phyloP scores from a whole-genome alignment of 257 asterid species.

The Galeopsis tetrahit region DNA sequence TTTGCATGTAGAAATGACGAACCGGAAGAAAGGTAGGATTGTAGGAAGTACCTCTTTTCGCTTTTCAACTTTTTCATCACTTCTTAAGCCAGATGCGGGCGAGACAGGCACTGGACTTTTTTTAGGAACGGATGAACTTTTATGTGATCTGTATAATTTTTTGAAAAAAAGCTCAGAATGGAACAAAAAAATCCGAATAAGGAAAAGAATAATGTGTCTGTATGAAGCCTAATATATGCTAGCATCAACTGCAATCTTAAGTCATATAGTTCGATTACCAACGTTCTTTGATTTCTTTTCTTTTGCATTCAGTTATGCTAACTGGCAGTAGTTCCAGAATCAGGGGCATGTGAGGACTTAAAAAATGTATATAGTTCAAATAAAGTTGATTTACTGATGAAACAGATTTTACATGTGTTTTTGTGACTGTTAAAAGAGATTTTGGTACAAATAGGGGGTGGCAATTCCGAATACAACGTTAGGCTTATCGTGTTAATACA shows the following conservation, averaged over 20 bases:
- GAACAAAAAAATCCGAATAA: neutral
- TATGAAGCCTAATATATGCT: neutral
- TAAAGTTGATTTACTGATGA: neutral
- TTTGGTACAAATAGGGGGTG: neutral
- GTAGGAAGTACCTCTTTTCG: constrained; percentile 65
- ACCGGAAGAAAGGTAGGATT: constrained; percentile 11
- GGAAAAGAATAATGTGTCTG: neutral
- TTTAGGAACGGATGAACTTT: constrained; percentile 43
- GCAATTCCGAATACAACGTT: too few relatives aligned
- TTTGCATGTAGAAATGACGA: constrained; percentile 23
- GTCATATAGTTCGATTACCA: neutral
- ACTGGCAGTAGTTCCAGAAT: constrained; percentile 15
- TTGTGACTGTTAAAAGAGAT: neutral
- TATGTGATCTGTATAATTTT: constrained; percentile 48
- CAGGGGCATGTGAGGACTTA: neutral
- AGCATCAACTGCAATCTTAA: constrained; percentile 20
- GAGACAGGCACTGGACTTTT: constrained; percentile 39
- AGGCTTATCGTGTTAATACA: too few relatives aligned
- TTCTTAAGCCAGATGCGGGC: constrained; percentile 48
- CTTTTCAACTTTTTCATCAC: constrained; percentile 62
- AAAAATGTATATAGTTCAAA: neutral
- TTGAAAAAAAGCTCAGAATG: neutral
- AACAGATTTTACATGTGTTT: constrained; percentile 14
- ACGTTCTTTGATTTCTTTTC: neutral
- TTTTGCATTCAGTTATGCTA: neutral